Base-by-base conservation (phyloP, 1,284 basidiomycete genomes). In the Puccinia polysora region DNA sequence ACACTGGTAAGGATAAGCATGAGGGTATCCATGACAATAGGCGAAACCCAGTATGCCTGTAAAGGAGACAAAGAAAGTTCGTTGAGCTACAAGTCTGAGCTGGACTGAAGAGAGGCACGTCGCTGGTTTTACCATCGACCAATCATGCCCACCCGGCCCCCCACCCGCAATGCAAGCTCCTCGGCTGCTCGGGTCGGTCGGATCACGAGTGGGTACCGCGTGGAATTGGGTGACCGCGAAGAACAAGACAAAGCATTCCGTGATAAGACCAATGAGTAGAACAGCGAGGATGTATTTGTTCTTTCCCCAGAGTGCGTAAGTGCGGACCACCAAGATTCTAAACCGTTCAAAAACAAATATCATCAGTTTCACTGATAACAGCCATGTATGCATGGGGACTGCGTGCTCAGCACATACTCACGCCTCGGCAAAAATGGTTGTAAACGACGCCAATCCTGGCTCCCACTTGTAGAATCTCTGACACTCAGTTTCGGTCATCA, bases 11-110 rank as follows among this genome's bases (percentile, higher is more conserved):
- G 56, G 12, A 71, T 40, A 7, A 71, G 49, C 68, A 71, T 71
- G 58, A 71, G 32, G 5, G 68, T 62, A 40, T 71, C 68, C 68
- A 71, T 71, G 14, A 71, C 59, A 25, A 71, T 71, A 28, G 68
- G 68, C 12, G 68, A 71, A 52, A 71, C 68, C 68, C 68, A 71
- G 38, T 71, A 71, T 40, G 68, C 68, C 68, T 71, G 20, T n/a
- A 34, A 50, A 10, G 32, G 23, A 32, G n/a, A 38, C 6, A 32
- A 38, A 40, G n/a, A 47, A 69, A 34, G 30, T 10, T 60, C 4
- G 20, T 10, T 40, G 4, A 2, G 36, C 5, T 28, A n/a, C 10
- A 40, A 60, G 7, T 5, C 4, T n/a, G 23, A 8, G 2, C 34
- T 18, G 56, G 6, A 3, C 14, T n/a, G 32, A 28, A 18, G 20